Conservation (phyloP, 179 eudicot species). For the Drosera spatulata region DNA sequence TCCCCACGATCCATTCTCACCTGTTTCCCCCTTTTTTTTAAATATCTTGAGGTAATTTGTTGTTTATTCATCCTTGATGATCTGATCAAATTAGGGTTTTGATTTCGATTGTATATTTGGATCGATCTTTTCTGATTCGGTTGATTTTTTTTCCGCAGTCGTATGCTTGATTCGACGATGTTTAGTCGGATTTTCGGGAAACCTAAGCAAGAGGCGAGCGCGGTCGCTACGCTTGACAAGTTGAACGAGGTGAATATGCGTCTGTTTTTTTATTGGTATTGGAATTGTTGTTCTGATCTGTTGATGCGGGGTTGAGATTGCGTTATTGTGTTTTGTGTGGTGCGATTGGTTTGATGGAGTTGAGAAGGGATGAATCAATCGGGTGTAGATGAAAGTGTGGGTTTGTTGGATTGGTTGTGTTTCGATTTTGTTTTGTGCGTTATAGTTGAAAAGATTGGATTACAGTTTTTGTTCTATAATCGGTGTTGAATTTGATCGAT, state of each 20-base stretch:
- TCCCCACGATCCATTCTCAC: no score
- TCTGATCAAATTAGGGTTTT: not conserved
- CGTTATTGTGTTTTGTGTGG: not conserved
- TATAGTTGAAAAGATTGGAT: no score
- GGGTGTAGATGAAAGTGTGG: not conserved
- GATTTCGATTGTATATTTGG: not conserved
- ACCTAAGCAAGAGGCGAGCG: constrained; percentile 14
- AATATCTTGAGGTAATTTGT: not conserved
- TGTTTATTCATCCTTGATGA: not conserved
- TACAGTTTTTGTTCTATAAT: no score
- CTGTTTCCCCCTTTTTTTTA: not conserved
- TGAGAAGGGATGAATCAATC: not conserved
- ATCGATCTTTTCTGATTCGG: not conserved
- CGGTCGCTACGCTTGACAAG: constrained; percentile 13
- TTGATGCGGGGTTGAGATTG: not conserved
- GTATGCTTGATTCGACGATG: constrained; percentile 8
- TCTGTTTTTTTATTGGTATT: not conserved
- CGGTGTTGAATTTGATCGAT: no score
- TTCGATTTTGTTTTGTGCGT: no score
- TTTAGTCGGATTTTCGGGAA: constrained; percentile 13
- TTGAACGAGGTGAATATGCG: constrained; percentile 6
- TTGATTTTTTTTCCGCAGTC: not conserved
- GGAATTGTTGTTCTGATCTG: not conserved
- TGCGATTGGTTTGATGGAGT: not conserved
- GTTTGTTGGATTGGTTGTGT: no score